Evolutionary conservation across 768 basidiomycete species (phyloP).

Genomic region (Phallus indusiatus): DNA sequence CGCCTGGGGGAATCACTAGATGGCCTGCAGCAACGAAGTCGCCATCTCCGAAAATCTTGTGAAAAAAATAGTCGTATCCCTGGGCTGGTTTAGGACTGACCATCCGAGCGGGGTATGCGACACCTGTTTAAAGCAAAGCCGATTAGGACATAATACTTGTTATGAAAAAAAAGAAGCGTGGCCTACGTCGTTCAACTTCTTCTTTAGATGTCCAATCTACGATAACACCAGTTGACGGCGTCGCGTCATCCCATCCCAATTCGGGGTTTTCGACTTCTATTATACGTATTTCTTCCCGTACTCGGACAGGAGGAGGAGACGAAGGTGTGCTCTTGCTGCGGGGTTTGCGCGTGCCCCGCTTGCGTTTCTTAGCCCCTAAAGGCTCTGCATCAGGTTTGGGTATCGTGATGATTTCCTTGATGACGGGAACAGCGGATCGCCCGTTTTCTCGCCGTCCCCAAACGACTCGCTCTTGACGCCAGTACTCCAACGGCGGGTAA

Average conservation of each 20-base stretch:
- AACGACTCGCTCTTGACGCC: conserved; percentile 86
- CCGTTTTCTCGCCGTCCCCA: conserved; percentile 57
- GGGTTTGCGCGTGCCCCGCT: conserved; percentile 17
- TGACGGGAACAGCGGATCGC: conserved; percentile 33
- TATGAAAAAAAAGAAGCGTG: not conserved
- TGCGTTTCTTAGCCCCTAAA: conserved; percentile 33
- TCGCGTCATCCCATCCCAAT: conserved; percentile 83
- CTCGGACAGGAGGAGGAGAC: conserved; percentile 37
- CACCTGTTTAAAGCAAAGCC: conserved; percentile 36
- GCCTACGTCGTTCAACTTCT: conserved; percentile 67
- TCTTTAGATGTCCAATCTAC: conserved; percentile 52
- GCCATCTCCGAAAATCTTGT: conserved; percentile 87
- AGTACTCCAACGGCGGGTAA: conserved; percentile 74
- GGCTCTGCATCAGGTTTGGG: conserved; percentile 42
- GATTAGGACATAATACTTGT: conserved; percentile 6
- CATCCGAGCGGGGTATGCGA: conserved; percentile 69
- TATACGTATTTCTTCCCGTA: conserved; percentile 20
- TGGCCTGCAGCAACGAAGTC: conserved; percentile 89
- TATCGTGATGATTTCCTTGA: conserved; percentile 28
- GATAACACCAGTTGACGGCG: conserved; percentile 55
- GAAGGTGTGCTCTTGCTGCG: conserved; percentile 29
- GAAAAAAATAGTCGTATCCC: conserved; percentile 70
- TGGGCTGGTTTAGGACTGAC: conserved; percentile 50
- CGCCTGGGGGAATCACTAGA: conserved; percentile 66
- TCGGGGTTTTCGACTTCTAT: conserved; percentile 25